Base-by-base conservation (phyloP, 2,329 filamentous ascomycete species). In the Tolypocladium endophyticum region DNA sequence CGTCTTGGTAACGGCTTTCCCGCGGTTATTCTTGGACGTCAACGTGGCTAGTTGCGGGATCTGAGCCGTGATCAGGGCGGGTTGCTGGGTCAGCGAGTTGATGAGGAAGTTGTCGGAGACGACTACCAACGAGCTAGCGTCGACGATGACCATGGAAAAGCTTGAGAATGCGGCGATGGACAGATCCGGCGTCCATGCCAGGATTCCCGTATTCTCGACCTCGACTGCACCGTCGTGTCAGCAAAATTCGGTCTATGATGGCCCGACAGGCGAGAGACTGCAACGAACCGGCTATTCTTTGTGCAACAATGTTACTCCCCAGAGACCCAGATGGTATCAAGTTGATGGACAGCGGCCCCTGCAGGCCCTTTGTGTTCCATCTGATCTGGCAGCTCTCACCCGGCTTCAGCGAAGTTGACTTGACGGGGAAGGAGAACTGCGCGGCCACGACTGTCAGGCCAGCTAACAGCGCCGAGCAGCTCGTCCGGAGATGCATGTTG, bases 101-200 rank as follows among this genome's bases (percentile, higher is more conserved):
- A 58, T 58, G 56, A 41, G 11, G 16, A 58, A 58, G 20, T 45
- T 14, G 6, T 60, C 56, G 8, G 56, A 58, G 20, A 58, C 23
- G 30, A 60, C 16, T 2, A 38, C 43, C 3, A 1, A 6, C 16
- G 56, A 41, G 25, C 57, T 59, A 7, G 65, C 45, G 23, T 68
- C 66, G 58, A 64, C 52, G 50, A 68, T 64, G 25, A 66, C 54
- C 61, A 68, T 63, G 58, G 61, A 57, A 55, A 67, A 67, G 45
- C 58, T 61, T 3, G 61, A 61, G 50, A 67, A 64, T 1, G 63
- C 63, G n/a, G 59, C 58, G 25, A 67, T 66, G 30, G 62, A 61
- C 28, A 59, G 43, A 25, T 63, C 63, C 2, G 66, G 66, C 2
- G 59, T 60, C 66, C 66, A 68, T 43, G 60, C 56, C 43, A 67